Evolutionary conservation across 768 basidiomycete species (phyloP), one percentile per base, ranked within the genome.

Genomic region (Suillus paluster): DNA sequence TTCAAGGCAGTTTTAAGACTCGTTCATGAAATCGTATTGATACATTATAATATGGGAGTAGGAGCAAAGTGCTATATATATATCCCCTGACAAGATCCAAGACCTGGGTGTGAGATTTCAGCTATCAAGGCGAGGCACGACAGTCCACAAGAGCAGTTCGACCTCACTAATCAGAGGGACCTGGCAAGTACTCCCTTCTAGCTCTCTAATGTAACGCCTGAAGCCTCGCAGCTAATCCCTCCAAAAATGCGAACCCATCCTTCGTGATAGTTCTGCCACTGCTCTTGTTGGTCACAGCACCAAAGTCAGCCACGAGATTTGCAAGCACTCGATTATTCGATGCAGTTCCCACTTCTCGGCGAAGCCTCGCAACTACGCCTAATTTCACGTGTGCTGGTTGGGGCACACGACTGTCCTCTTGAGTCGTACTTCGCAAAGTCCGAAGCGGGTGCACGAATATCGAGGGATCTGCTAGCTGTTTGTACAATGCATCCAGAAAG

Each of bases 181-280:
- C 36, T 23, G 53, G 53, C 36, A 55, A 25, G 52, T 9, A 9
- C n/a, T 21, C 4, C 19, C 14, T 25, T 66, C 54, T 10, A 41
- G 52, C 17, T 19, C 34, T 36, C 46, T 56, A 66, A 39, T 57
- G 59, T 61, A 76, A 46, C 9, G 53, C 76, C 65, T 75, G 78
- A 62, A 92, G 73, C 64, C 86, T 77, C 48, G 76, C 80, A 3
- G 86, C 82, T 49, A 91, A 70, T 41, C 84, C 84, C 57, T 87
- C 85, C 54, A 92, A 74, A 70, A 92, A 91, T 11, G 80, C 81
- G 67, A 91, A 83, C 41, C 89, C 90, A 67, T 91, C 88, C 81
- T 92, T 93, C 38, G 90, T 92, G 58, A 93, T 79, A 55, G 87
- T 91, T 64, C 88, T 80, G 45, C 89, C 87, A 41, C 79, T 86